Evolutionary conservation across 805 yeast genomes (phyloP), one percentile per base, ranked within the genome.

Genomic region (Nakazawaea ernobii): DNA sequence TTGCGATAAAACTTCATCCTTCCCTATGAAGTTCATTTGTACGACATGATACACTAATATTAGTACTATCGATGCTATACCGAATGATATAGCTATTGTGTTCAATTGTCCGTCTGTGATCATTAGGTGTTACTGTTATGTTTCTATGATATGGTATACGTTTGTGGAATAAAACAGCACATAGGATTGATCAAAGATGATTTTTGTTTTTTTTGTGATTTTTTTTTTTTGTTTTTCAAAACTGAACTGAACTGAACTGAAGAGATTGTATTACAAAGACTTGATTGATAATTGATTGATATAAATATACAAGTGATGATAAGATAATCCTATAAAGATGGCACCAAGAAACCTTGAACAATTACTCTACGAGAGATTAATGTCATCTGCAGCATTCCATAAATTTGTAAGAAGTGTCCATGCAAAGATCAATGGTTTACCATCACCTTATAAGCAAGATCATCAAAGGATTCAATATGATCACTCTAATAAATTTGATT

Each of bases 51-150:
- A 91, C 3, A 84, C 69, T 39, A 86, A 66, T 35, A 90, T 85
- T 55, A 91, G 71, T 2, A 80, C 74, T 63, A 89, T 75, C 52
- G 94, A 80, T 6, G 79, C 60, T 47, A 89, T 63, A 5, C 97
- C 97, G 55, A 86, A 83, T 10, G 79, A 65, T 40, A 87, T 74
- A 43, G 87, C 95, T 39, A 88, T 68, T 42, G 77, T 67, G 63
- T 90, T 80, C 62, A 91, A 75, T 65, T 89, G 94, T 47, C 71
- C 71, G 73, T 91, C 97, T 13, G 87, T 73, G 59, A 91, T 90
- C 97, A 91, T 91, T 42, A 26, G 50, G n/a, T n/a, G n/a, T n/a
- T n/a, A n/a, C n/a, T n/a, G n/a, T n/a, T n/a, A n/a, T n/a, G n/a
- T n/a, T n/a, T n/a, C n/a, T n/a, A n/a, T n/a, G n/a, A n/a, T n/a